Base-by-base conservation (phyloP, 2,329 filamentous ascomycete species). In the Emergomyces africanus region DNA sequence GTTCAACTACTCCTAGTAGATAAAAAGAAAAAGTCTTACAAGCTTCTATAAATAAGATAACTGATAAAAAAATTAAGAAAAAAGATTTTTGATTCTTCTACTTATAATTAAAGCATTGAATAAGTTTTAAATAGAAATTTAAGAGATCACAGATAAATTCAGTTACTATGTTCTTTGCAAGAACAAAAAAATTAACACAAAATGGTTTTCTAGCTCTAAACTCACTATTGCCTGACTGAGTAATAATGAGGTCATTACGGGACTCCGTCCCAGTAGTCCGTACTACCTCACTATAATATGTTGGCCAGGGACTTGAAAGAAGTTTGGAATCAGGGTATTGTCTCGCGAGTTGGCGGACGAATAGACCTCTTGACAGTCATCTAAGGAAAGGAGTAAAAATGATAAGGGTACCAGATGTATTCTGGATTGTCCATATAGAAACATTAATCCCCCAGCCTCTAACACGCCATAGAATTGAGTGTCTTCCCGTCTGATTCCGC, bases 361-460 rank as follows among this genome's bases (percentile, higher is more conserved):
- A 5, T 35, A 1, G 3, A 23, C 46, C 54, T 60, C 55, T 9
- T 15, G 12, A 30, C 55, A 60, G 50, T 55, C 59, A 30, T 58
- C 46, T n/a, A 60, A 48, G 23, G 55, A 54, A 14, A 60, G 35
- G 28, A 5, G 33, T 12, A 48, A 5, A 50, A 39, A 54, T 54
- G 55, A 58, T 25, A 57, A 55, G 12, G 59, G 39, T 39, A 58
- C 33, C 5, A 60, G 20, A 10, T 61, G 50, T n/a, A 61, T 14
- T n/a, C 59, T 39, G n/a, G 25, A n/a, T 55, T 8, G 6, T 6
- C 14, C 25, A 33, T 41, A 30, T 25, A 20, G 35, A 33, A 55
- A 57, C 59, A 55, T 61, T 8, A 54, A 37, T n/a, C 56, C 56
- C 15, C 2, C 41, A 48, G 49, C 53, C 50, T 61, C 59, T 49